Conservation (phyloP, 1,139 yeast genomes). For the Pichia sp. region DNA sequence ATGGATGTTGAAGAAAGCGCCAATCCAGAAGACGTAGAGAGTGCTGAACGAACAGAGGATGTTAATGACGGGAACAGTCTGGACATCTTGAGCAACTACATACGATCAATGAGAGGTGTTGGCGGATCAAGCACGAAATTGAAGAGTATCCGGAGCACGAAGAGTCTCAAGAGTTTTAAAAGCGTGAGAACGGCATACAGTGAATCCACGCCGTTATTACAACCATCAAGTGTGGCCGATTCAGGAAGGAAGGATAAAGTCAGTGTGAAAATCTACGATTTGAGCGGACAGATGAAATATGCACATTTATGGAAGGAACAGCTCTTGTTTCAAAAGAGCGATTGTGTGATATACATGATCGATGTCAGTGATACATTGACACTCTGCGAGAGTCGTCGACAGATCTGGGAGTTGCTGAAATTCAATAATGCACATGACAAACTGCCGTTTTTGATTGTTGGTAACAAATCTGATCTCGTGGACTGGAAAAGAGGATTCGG, state of each 20-base stretch:
- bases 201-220: background rate
- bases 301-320: slow-evolving; percentile 23
- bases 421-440: slow-evolving; percentile 18
- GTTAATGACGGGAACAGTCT: background rate
- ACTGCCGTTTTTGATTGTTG: slow-evolving; percentile 26
- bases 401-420: slow-evolving; percentile 19
- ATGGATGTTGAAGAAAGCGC: background rate
- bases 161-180: background rate
- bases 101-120: slow-evolving; percentile 1
- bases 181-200: background rate
- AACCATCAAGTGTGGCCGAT: background rate
- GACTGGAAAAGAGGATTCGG: background rate
- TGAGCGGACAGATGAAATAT: slow-evolving; percentile 28
- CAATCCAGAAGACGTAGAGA: background rate
- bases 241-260: background rate
- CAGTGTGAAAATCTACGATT: slow-evolving; percentile 24
- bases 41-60: background rate
- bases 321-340: slow-evolving; percentile 7
- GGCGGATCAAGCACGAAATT: background rate
- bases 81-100: background rate
- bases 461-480: slow-evolving; percentile 27
- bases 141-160: background rate
- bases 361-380: slow-evolving; percentile 28
- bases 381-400: slow-evolving; percentile 19
- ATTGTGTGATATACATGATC: slow-evolving; percentile 24